phyloP scores from a whole-genome alignment of 257 asterid species.

The Buddleja alternifolia region DNA sequence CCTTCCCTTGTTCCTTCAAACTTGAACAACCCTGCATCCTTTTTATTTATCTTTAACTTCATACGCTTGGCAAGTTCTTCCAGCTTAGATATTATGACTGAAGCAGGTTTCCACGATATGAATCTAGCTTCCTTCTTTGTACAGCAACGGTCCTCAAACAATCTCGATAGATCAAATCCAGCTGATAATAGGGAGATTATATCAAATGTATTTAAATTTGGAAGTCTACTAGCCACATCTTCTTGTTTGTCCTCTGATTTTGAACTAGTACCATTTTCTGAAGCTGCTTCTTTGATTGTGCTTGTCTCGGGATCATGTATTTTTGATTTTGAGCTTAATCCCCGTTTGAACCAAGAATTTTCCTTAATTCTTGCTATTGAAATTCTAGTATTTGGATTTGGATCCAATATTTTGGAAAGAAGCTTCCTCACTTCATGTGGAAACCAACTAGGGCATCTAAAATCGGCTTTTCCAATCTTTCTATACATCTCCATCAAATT shows the following conservation, averaged over 20 bases:
- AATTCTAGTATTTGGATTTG: slow-evolving; percentile 65
- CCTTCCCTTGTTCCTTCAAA: slow-evolving; percentile 61
- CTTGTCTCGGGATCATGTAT: slow-evolving; percentile 25
- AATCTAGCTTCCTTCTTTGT: slow-evolving; percentile 54
- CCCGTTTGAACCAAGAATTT: slow-evolving; percentile 61
- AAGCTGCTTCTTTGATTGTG: slow-evolving; percentile 15
- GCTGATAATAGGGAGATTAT: slow-evolving; percentile 59
- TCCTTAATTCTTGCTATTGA: slow-evolving; percentile 68
- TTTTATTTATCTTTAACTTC: slow-evolving; percentile 50
- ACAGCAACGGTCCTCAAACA: slow-evolving; percentile 57
- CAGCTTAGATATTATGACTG: slow-evolving; percentile 51
- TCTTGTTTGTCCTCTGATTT: slow-evolving; percentile 19
- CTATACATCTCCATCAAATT: slow-evolving; percentile 91
- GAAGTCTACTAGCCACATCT: slow-evolving; percentile 33
- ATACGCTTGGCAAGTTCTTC: slow-evolving; percentile 50
- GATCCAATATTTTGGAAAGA: slow-evolving; percentile 67
- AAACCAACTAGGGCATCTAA: slow-evolving; percentile 74
- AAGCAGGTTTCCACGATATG: slow-evolving; percentile 55
- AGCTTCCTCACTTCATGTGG: slow-evolving; percentile 61
- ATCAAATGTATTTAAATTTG: slow-evolving; percentile 61
- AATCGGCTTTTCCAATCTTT: slow-evolving; percentile 76
- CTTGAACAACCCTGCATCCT: slow-evolving; percentile 50
- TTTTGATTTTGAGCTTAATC: slow-evolving; percentile 37
- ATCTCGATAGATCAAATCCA: slow-evolving; percentile 57
- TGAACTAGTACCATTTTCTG: slow-evolving; percentile 4